Percentiles rank a stretch among this genome's conserved stretches.
Evolutionary conservation across 2,329 filamentous ascomycete genomes (phyloP).

Genomic region (Phaeosphaeria sp.): DNA sequence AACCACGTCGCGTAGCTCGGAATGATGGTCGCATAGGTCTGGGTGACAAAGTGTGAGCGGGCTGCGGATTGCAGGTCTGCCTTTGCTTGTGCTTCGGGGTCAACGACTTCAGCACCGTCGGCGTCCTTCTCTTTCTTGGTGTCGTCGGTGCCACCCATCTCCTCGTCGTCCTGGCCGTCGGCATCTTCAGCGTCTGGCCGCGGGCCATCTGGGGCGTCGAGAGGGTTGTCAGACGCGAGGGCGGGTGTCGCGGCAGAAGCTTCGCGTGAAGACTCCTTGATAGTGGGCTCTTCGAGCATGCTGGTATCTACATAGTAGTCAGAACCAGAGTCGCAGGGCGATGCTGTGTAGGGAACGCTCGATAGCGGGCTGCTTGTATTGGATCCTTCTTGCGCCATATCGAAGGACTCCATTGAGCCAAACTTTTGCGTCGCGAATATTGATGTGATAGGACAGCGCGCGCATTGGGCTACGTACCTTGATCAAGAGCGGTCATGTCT

Average conservation of each 20-base stretch:
- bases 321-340: background rate
- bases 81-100: conserved; percentile 71
- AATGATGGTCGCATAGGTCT: conserved; percentile 94
- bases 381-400: background rate
- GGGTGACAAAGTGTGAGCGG: conserved; percentile 87
- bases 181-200: conserved; percentile 63
- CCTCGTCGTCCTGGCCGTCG: conserved; percentile 72
- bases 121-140: conserved; percentile 48
- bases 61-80: conserved; percentile 83
- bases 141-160: conserved; percentile 59
- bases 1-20: conserved; percentile 99
- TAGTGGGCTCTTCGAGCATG: conserved; percentile 53
- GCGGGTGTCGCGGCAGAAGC: conserved; percentile 65
- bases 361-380: background rate
- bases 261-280: conserved; percentile 58
- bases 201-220: conserved; percentile 71
- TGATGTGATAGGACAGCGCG: background rate
- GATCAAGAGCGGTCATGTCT: conserved; percentile 32
- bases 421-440: conserved; percentile 10
- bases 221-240: conserved; percentile 66
- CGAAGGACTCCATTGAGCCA: background rate
- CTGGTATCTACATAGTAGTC: conserved; percentile 62
- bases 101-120: conserved; percentile 35
- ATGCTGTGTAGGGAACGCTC: background rate
- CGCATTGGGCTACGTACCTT: conserved; percentile 35